Evolutionary conservation across 192 early-diverging fungal species (phyloP).

Genomic region (Piromyces sp.): DNA sequence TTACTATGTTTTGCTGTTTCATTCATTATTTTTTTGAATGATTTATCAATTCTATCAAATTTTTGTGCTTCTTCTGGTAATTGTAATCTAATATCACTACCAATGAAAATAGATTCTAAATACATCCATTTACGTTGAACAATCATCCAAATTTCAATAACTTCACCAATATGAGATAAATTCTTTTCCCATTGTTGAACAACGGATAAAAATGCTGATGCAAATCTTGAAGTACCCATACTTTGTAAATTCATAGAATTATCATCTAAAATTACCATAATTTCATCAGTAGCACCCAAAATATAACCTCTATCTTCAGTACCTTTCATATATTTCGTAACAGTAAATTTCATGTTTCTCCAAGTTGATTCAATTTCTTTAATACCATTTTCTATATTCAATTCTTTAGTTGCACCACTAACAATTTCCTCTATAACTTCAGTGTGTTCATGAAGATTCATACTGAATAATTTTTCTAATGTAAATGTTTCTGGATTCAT

Average conservation of each 20-base stretch:
- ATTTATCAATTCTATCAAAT: neutral
- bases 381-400: neutral
- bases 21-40: neutral
- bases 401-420: neutral
- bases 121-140: neutral
- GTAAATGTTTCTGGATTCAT: constrained; percentile 7
- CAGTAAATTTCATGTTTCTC: neutral
- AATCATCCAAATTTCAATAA: neutral
- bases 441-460: neutral
- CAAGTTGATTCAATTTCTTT: neutral
- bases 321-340: neutral
- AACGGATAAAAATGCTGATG: neutral
- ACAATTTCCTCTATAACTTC: neutral
- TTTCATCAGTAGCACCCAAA: neutral
- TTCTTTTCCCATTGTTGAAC: neutral
- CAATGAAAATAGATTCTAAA: neutral
- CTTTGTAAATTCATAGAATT: neutral
- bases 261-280: neutral
- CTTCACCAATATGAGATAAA: neutral
- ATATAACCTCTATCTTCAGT: constrained; percentile 11
- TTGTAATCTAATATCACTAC: constrained; percentile 3
- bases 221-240: neutral
- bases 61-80: neutral
- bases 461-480: neutral
- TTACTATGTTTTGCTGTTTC: neutral